Evolutionary conservation across 345 rosid species (phyloP).

Genomic region (Isatis tinctoria): DNA sequence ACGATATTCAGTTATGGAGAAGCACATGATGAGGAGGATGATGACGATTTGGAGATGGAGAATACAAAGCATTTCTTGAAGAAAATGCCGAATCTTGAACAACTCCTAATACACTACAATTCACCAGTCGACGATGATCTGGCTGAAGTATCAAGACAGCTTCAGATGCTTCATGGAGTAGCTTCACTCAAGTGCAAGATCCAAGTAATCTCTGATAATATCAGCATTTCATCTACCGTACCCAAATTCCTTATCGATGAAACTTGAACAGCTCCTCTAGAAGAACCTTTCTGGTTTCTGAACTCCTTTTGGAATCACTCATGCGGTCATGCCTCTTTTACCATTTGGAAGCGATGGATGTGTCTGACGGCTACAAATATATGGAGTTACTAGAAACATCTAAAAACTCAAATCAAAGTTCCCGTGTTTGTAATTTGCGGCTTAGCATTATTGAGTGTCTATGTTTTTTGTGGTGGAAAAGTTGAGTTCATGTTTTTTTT

Average conservation of each 20-base stretch:
- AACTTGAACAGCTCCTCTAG: neutral
- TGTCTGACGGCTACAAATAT: neutral
- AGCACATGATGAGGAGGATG: neutral
- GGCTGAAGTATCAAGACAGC: neutral
- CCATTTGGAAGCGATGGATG: constrained; percentile 40
- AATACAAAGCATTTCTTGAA: constrained; percentile 4
- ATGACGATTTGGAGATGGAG: neutral
- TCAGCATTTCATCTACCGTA: neutral
- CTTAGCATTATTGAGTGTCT: neutral
- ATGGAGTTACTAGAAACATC: neutral
- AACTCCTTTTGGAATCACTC: neutral
- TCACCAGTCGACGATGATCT: neutral
- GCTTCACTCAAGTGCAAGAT: constrained; percentile 20
- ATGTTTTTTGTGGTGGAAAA: constrained; percentile 3
- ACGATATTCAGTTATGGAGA: constrained; percentile 20
- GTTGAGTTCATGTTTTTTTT: neutral
- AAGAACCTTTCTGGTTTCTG: neutral
- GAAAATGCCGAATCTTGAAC: constrained; percentile 18
- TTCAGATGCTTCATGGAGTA: constrained; percentile 1
- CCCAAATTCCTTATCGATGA: neutral
- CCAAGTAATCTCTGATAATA: constrained; percentile 16
- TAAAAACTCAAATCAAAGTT: neutral
- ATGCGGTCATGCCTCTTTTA: neutral
- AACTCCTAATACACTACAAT: constrained; percentile 6
- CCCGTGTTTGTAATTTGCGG: neutral